phyloP scores from a whole-genome alignment of 805 yeast species.

The Sporopachydermia lactativora region DNA sequence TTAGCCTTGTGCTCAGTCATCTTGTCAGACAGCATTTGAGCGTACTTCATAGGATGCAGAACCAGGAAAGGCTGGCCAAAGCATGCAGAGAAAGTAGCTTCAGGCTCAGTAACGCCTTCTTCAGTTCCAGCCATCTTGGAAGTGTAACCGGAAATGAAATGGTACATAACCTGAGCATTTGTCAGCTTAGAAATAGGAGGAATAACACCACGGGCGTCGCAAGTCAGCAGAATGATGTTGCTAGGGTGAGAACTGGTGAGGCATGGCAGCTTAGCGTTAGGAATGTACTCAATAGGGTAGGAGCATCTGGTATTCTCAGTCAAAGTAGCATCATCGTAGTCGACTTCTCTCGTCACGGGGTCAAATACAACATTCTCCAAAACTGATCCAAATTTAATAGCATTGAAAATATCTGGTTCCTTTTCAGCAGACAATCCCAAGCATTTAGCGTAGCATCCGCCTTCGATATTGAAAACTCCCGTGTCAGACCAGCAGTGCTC shows the following conservation, averaged over 20 bases:
- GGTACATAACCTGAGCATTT: slow-evolving; percentile 97
- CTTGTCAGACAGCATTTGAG: slow-evolving; percentile 89
- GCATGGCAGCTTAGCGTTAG: slow-evolving; percentile 94
- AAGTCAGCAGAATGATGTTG: slow-evolving; percentile 82
- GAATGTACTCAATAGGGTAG: slow-evolving; percentile 93
- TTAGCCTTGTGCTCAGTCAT: slow-evolving; percentile 76
- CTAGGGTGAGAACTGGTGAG: slow-evolving; percentile 80
- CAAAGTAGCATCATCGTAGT: slow-evolving; percentile 65
- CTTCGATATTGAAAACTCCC: slow-evolving; percentile 98
- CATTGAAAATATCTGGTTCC: slow-evolving; percentile 96
- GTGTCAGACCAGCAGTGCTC: slow-evolving; percentile 99
- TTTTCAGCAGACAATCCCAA: slow-evolving; percentile 77
- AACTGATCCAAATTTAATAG: slow-evolving; percentile 88
- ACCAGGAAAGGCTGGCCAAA: slow-evolving; percentile 98
- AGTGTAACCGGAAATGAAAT: slow-evolving; percentile 95
- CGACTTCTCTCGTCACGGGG: slow-evolving; percentile 64
- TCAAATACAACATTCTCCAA: slow-evolving; percentile 89
- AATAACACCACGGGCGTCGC: slow-evolving; percentile 96
- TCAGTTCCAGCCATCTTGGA: slow-evolving; percentile 99
- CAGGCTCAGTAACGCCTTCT: slow-evolving; percentile 97
- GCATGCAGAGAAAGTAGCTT: slow-evolving; percentile 96
- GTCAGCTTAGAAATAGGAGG: slow-evolving; percentile 94
- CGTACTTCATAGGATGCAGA: slow-evolving; percentile 95
- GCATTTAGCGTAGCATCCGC: slow-evolving; percentile 99
- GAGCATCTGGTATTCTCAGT: slow-evolving; percentile 99